phyloP scores from a whole-genome alignment of 2,329 filamentous ascomycete genomes.

The Diplodia corticola region DNA sequence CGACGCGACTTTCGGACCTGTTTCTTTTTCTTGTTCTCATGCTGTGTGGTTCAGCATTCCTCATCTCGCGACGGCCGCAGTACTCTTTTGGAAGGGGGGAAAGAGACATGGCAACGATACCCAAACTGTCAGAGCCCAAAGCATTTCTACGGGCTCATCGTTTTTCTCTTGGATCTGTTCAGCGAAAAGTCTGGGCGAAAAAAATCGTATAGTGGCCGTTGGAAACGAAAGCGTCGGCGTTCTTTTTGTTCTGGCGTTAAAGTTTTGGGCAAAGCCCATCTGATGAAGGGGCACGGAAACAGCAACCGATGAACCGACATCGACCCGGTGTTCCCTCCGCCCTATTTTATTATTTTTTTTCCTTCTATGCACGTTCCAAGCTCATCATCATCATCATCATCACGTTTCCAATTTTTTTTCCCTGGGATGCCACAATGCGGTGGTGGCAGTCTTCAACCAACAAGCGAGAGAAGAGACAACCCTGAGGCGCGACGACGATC shows the following conservation, averaged over 20 bases:
- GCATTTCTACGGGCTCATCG: not conserved
- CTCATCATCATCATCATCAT: not conserved
- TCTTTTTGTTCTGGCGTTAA: not conserved
- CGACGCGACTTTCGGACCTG: not conserved
- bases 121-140: constrained; percentile 1
- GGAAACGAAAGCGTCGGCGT: not conserved
- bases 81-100: not conserved
- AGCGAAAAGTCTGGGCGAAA: not conserved
- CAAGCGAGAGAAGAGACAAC: not conserved
- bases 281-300: not conserved
- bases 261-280: not conserved
- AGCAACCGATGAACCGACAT: not conserved
- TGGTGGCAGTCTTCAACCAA: not conserved
- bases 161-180: not conserved
- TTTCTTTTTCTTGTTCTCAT: not conserved
- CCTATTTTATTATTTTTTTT: not conserved
- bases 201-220: not conserved
- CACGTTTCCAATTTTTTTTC: not conserved
- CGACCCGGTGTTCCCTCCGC: not conserved
- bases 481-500: not conserved
- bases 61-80: not conserved
- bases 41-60: not conserved
- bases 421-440: not conserved
- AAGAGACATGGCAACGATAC: not conserved
- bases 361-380: not conserved